Percentiles rank a stretch among this genome's conserved stretches.
Conservation (phyloP, 2,329 filamentous ascomycete species). For the Colletotrichum phormii region DNA sequence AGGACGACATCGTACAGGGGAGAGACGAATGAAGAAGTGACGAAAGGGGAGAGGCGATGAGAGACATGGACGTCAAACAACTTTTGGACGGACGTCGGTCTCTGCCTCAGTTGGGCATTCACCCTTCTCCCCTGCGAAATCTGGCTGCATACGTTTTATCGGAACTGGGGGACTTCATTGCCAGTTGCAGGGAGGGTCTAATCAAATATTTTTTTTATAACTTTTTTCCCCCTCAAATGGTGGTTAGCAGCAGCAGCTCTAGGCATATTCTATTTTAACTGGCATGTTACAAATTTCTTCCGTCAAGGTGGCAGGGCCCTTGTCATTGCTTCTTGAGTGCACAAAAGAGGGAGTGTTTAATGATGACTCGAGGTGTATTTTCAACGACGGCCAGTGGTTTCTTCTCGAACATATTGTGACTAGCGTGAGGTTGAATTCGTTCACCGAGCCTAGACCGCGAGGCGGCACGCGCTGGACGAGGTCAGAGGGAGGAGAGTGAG, state of each 20-base stretch:
- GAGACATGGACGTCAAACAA: not conserved
- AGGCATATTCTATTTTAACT: not conserved
- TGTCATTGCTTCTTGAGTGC: not conserved
- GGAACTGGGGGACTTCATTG: not conserved
- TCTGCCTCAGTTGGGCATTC: not conserved
- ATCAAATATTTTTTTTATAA: not conserved
- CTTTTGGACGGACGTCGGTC: not conserved
- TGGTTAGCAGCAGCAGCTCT: slow-evolving; percentile 1
- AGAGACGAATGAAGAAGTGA: slow-evolving; percentile 8
- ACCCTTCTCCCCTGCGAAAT: slow-evolving; percentile 1
- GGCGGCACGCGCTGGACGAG: not conserved
- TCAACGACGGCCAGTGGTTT: not conserved
- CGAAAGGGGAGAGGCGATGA: not conserved
- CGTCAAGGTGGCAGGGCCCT: not conserved
- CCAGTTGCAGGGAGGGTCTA: not conserved
- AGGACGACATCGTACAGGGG: not conserved
- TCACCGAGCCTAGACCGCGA: not conserved
- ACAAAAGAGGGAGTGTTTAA: not conserved
- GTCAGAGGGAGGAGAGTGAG: not conserved
- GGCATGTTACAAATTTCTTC: not conserved
- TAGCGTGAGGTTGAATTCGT: not conserved
- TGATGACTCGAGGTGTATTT: not conserved
- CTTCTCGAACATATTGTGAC: not conserved
- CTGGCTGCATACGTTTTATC: slow-evolving; percentile 17
- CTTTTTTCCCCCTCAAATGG: not conserved